Conservation (phyloP, 495 filamentous ascomycete species). For the Bathelium albidoporum region DNA sequence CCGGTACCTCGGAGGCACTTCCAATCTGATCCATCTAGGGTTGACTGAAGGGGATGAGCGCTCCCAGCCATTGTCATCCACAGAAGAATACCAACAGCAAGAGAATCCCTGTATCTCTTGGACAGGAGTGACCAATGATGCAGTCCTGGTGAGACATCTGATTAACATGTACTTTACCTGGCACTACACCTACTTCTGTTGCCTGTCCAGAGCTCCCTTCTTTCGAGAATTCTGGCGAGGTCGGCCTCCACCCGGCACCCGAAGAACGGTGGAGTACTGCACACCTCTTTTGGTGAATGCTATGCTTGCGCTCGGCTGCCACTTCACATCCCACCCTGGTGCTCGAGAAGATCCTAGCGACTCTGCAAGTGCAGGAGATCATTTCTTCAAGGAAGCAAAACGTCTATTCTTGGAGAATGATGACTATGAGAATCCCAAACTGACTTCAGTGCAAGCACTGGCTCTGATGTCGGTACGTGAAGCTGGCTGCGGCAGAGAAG, state of each 20-base stretch:
- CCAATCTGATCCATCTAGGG: slow-evolving; percentile 76
- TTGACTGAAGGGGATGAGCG: slow-evolving; percentile 34
- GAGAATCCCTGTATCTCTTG: slow-evolving; percentile 67
- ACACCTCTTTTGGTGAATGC: slow-evolving; percentile 85
- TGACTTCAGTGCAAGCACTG: slow-evolving; percentile 92
- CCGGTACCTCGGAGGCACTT: slow-evolving; percentile 89
- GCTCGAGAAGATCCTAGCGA: slow-evolving; percentile 61
- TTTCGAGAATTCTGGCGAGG: slow-evolving; percentile 75
- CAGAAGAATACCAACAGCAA: slow-evolving; percentile 40
- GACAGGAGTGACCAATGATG: slow-evolving; percentile 76
- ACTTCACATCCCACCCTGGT: slow-evolving; percentile 72
- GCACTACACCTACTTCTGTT: slow-evolving; percentile 97
- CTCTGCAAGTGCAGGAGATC: slow-evolving; percentile 81
- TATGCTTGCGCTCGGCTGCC: slow-evolving; percentile 91
- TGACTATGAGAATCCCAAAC: slow-evolving; percentile 77
- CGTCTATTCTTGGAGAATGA: slow-evolving; percentile 81
- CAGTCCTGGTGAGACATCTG: slow-evolving; percentile 70
- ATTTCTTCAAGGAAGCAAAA: slow-evolving; percentile 95
- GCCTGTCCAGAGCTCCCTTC: slow-evolving; percentile 80
- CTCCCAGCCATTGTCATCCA: not conserved
- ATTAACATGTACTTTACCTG: slow-evolving; percentile 97
- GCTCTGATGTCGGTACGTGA: slow-evolving; percentile 95
- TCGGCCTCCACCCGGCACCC: slow-evolving; percentile 36
- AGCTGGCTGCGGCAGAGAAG: slow-evolving; percentile 89
- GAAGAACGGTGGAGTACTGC: slow-evolving; percentile 58